Conservation (phyloP, 169 alveolate genomes). For the Eimeria brunetti region DNA sequence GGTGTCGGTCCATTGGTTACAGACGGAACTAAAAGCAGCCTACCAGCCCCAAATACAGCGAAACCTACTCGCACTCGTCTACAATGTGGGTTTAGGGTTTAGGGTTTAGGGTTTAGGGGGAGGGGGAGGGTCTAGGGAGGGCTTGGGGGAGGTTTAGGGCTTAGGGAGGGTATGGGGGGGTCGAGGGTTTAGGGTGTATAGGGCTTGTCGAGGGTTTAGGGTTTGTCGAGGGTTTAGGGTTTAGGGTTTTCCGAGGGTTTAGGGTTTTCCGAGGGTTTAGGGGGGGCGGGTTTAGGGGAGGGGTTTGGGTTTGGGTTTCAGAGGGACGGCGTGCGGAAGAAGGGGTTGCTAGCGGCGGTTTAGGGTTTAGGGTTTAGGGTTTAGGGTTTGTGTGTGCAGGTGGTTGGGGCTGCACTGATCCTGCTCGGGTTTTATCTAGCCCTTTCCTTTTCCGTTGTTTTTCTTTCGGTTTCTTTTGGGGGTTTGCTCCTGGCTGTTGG, state of each 20-base stretch:
- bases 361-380: conserved; percentile 13
- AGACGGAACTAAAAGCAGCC: conserved; percentile 11
- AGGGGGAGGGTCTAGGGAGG: not conserved
- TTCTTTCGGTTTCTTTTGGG: not conserved
- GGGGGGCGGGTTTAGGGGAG: too few species aligned
- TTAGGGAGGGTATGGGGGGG: not conserved
- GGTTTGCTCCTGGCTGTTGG: conserved; percentile 21
- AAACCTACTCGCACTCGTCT: not conserved
- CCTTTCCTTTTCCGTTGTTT: not conserved
- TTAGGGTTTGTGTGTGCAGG: not conserved
- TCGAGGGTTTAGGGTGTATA: too few species aligned
- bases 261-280: too few species aligned
- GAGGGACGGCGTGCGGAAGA: too few species aligned
- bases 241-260: not conserved
- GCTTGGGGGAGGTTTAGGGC: not conserved
- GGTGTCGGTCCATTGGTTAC: not conserved
- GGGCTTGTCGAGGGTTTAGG: too few species aligned
- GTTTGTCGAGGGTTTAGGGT: too few species aligned
- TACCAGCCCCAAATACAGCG: not conserved
- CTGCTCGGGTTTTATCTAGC: not conserved
- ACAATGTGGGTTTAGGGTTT: conserved; percentile 13
- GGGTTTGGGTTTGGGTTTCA: too few species aligned
- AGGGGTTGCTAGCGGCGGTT: not conserved
- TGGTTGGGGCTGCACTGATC: not conserved
- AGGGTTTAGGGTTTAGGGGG: not conserved